These are phyloP conservation scores for Hypoxylon sp. DNA, from an alignment of 2,329 filamentous ascomycete species.

Conservation along the genomic window DNA sequence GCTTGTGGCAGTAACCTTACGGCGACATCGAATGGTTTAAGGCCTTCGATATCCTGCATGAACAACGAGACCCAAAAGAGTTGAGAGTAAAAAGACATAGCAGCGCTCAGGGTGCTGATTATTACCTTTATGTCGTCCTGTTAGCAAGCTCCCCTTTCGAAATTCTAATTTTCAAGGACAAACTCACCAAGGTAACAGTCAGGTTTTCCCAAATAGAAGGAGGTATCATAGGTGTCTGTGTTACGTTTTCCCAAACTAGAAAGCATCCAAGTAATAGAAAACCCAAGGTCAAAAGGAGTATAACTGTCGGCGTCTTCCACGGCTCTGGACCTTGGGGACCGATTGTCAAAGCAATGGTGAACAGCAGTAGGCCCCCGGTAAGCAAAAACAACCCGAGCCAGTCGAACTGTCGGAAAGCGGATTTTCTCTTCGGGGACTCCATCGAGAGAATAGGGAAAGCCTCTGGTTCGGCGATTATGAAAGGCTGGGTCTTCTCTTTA, in stretches of 20 bases:
- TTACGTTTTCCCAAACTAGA: constrained; percentile 45
- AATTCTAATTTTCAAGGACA: background rate
- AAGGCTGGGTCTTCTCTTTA: constrained; percentile 31
- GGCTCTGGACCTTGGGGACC: constrained; percentile 45
- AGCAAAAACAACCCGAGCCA: constrained; percentile 45
- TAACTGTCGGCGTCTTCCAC: constrained; percentile 47
- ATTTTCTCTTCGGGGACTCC: constrained; percentile 25
- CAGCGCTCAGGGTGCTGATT: constrained; percentile 41
- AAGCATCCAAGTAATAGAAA: constrained; percentile 44
- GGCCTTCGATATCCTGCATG: constrained; percentile 44
- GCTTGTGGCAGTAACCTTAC: constrained; percentile 47
- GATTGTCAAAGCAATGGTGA: constrained; percentile 45
- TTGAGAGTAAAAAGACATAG: constrained; percentile 47
- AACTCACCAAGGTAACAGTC: constrained; percentile 42
- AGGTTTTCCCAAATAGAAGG: constrained; percentile 42
- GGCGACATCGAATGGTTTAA: constrained; percentile 45
- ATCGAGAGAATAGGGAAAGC: constrained; percentile 34
- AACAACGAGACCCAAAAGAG: constrained; percentile 48
- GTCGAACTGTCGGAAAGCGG: constrained; percentile 40
- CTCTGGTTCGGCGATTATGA: constrained; percentile 30
- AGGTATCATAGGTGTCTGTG: constrained; percentile 45
- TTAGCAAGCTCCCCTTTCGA: constrained; percentile 14
- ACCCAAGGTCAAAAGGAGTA: constrained; percentile 44
- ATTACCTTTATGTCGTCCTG: constrained; percentile 32
- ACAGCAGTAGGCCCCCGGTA: constrained; percentile 42